These are phyloP conservation scores for Diaporthe helianthi DNA, from an alignment of 2,329 filamentous ascomycete genomes.

Conservation along the genomic window DNA sequence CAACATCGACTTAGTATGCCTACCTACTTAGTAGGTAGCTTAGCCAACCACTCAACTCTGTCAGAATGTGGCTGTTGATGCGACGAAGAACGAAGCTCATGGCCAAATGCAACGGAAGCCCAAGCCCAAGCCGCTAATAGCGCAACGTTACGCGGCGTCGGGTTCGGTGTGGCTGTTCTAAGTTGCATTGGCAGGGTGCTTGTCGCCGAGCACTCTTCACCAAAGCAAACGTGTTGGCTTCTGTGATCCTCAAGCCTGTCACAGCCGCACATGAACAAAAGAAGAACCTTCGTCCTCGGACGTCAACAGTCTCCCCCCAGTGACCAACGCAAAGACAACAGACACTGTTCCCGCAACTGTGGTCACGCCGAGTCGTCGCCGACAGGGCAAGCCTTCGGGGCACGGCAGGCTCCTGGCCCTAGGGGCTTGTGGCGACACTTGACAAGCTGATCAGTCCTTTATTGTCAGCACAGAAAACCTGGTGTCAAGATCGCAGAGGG, in stretches of 20 bases:
- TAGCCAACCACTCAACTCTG: background rate
- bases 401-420: too few relatives aligned
- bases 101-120: background rate
- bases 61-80: conserved; percentile 10
- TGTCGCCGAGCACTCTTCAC: background rate
- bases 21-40: too few relatives aligned
- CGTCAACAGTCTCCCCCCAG: background rate
- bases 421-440: too few relatives aligned
- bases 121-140: background rate
- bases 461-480: background rate
- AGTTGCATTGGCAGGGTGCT: background rate
- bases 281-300: background rate
- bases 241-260: conserved; percentile 41
- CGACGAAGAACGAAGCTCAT: background rate
- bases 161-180: background rate
- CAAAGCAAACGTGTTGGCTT: background rate
- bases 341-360: background rate
- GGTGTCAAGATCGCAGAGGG: background rate
- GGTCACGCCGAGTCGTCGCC: too few relatives aligned
- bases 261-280: background rate
- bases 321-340: conserved; percentile 51
- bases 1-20: background rate
- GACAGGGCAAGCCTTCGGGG: too few relatives aligned
- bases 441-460: background rate
- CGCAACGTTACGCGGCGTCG: background rate